Conservation (phyloP, 306 rosid species). For the Sophora flavescens region DNA sequence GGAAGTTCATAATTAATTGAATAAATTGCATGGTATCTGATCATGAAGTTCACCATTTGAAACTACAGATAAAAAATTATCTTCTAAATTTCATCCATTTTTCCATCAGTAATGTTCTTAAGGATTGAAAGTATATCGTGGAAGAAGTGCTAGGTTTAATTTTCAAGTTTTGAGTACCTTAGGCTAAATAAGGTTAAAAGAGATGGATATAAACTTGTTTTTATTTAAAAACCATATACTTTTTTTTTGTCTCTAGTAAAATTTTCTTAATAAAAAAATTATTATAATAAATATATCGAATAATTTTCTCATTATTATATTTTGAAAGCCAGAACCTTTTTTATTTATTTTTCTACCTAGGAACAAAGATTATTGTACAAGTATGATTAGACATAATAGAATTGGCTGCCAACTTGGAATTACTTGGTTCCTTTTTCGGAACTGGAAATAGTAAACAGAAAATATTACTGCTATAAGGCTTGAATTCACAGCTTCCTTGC, state of each 20-base stretch:
- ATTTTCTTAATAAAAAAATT: neutral
- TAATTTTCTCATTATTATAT: constrained; percentile 4
- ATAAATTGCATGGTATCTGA: neutral
- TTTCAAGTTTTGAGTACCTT: constrained; percentile 35
- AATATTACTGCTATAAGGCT: neutral
- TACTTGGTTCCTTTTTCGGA: neutral
- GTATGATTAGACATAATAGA: constrained; percentile 9
- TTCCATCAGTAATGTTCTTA: constrained; percentile 1
- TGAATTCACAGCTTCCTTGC: constrained; percentile 10
- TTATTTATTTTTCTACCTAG: constrained; percentile 7
- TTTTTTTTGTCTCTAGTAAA: neutral
- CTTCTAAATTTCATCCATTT: constrained; percentile 7
- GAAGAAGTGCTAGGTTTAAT: constrained; percentile 14
- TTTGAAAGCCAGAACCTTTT: neutral
- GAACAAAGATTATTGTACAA: constrained; percentile 13
- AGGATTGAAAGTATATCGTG: neutral
- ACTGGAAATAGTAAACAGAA: constrained; percentile 3
- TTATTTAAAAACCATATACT: too few species aligned
- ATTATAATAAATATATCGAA: neutral
- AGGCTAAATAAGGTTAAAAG: neutral
- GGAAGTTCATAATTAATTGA: constrained; percentile 19
- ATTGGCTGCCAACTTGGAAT: neutral
- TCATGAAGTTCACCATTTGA: constrained; percentile 9
- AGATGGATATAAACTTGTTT: neutral
- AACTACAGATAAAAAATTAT: neutral